Base-by-base conservation (phyloP, 1,284 basidiomycete genomes). In the Phellinidium pouzarii region DNA sequence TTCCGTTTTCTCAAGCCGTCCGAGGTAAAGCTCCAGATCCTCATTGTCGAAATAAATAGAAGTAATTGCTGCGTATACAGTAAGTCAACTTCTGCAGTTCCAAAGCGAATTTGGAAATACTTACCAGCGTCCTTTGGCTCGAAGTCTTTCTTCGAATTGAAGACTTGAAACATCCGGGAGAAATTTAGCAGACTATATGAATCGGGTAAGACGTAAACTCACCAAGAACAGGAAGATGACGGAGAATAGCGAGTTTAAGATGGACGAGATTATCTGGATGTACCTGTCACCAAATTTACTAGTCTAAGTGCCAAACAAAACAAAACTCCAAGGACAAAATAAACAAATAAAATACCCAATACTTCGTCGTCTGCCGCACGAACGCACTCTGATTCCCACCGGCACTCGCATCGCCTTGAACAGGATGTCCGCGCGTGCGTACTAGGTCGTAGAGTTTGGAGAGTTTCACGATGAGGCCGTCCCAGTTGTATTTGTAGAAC, bases 331-430 rank as follows among this genome's bases (percentile, higher is more conserved):
- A 20, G 22, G 22, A 19, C 19, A 8, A 41, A 25, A 25, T 25
- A 20, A 26, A 8, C 14, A 41, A 20, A 26, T n/a, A 46, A 11
- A 19, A 12, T 61, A 91, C 95, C 95, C 95, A 99, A 68, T 99
- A 99, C 69, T 99, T 99, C 14, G 95, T 99, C 34, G 95, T 99
- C 68, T 96, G 94, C 47, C 95, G 76, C 8, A 98, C 93, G 63
- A 99, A 99, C 0, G 95, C 96, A 62, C 91, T 95, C 72, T 99
- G 95, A 59, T 73, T 89, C 1, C 95, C 95, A 48, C 95, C 95
- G 1, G 95, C 95, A 60, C 87, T 87, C 6, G 93, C 82, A 66
- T 99, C 96, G 17, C 95, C 95, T 58, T 90, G 81, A 1, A 95
- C 84, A 2, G 95, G 95, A 65, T 98, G 88, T 0, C 95, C 95